phyloP scores from a whole-genome alignment of 768 basidiomycete species.

The Pleurotus citrinopileatus region DNA sequence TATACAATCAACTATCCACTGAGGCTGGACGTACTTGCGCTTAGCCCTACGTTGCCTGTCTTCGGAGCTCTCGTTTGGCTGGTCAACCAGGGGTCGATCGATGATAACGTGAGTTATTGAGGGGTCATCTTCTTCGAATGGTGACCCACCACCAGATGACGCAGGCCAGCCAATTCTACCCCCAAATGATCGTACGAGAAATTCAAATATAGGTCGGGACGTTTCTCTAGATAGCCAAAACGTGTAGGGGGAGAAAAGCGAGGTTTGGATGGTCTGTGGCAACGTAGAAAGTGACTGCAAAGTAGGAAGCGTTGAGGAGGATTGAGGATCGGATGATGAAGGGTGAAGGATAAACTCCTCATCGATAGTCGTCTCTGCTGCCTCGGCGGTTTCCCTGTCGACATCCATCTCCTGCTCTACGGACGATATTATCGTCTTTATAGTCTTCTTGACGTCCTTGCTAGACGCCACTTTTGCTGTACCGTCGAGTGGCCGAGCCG shows the following conservation, averaged over 20 bases:
- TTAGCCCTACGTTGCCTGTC: conserved; percentile 61
- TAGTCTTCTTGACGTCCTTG: conserved; percentile 58
- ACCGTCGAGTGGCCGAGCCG: conserved; percentile 41
- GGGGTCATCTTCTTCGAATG: conserved; percentile 72
- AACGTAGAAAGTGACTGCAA: conserved; percentile 62
- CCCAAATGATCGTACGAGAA: conserved; percentile 88
- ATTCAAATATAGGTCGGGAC: conserved; percentile 90
- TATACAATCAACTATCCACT: conserved; percentile 97
- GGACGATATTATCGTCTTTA: conserved; percentile 46
- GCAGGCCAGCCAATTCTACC: conserved; percentile 89
- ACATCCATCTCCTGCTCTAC: conserved; percentile 22
- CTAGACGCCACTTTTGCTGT: conserved; percentile 44
- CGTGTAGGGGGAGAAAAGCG: conserved; percentile 79
- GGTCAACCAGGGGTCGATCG: conserved; percentile 71
- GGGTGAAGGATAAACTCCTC: conserved; percentile 72
- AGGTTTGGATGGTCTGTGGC: conserved; percentile 53
- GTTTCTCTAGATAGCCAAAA: conserved; percentile 95
- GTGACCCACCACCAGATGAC: conserved; percentile 80
- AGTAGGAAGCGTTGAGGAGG: conserved; percentile 56
- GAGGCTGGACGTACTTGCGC: conserved; percentile 91
- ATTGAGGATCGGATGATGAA: conserved; percentile 47
- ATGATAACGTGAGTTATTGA: conserved; percentile 94
- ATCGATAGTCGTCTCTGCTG: conserved; percentile 35
- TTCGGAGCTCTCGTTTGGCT: conserved; percentile 46
- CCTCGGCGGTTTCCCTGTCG: conserved; percentile 35